Percentiles rank a stretch among this genome's conserved stretches.
Conservation (phyloP, 495 filamentous ascomycete genomes). For the Penicillium longicatenatum region DNA sequence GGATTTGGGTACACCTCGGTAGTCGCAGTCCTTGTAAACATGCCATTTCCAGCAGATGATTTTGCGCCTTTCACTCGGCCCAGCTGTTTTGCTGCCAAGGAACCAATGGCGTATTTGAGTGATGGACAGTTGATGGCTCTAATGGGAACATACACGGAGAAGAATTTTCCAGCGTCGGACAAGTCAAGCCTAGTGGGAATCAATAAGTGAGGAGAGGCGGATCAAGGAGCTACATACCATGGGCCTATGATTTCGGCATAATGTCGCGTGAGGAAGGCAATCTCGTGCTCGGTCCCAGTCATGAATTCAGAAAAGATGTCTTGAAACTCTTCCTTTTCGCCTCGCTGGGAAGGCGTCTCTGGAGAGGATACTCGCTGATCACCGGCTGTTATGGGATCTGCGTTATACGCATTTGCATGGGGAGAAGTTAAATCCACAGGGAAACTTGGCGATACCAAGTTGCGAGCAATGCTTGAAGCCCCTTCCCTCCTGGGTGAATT, state of each 20-base stretch:
- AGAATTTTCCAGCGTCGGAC: conserved; percentile 42
- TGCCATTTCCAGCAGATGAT: conserved; percentile 19
- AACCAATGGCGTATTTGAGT: conserved; percentile 41
- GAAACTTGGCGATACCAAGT: conserved; percentile 19
- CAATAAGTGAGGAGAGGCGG: background rate
- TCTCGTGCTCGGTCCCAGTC: conserved; percentile 45
- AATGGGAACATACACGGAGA: conserved; percentile 40
- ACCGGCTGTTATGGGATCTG: conserved; percentile 10
- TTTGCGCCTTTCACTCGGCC: conserved; percentile 40
- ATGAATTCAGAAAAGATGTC: conserved; percentile 45
- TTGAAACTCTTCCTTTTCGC: conserved; percentile 41
- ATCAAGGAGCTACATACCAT: conserved; percentile 29
- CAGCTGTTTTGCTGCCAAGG: conserved; percentile 45
- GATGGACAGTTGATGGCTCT: conserved; percentile 36
- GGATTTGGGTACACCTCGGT: conserved; percentile 44
- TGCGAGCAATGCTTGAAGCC: conserved; percentile 8
- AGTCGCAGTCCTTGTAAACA: conserved; percentile 37
- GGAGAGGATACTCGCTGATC: conserved; percentile 13
- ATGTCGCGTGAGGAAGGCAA: conserved; percentile 42
- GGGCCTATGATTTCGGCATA: conserved; percentile 37
- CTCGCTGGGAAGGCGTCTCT: conserved; percentile 27
- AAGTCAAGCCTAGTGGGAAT: conserved; percentile 37
- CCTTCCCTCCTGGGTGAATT: background rate
- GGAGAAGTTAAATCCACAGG: background rate
- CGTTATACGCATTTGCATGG: background rate